Percentiles rank a stretch among this genome's conserved stretches.
Conservation (phyloP, 805 yeast genomes). For the Candida glaebosa region DNA sequence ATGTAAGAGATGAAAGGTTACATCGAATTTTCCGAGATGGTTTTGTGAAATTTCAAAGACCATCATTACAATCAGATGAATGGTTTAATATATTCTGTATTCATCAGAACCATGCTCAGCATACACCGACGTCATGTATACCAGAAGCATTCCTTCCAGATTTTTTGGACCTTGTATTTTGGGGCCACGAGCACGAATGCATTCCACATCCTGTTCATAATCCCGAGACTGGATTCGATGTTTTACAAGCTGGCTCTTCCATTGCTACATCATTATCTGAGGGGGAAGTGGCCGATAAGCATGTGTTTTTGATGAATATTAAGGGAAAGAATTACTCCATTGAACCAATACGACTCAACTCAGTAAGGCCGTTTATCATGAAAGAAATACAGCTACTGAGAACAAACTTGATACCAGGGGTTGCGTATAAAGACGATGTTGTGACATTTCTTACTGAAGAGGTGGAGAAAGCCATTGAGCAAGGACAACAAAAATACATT, state of each 20-base stretch:
- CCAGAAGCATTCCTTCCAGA: conserved; percentile 84
- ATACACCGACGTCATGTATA: conserved; percentile 73
- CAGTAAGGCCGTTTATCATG: conserved; percentile 83
- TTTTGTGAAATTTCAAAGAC: conserved; percentile 73
- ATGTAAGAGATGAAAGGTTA: conserved; percentile 84
- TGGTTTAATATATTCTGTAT: conserved; percentile 87
- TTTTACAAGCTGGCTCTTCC: conserved; percentile 90
- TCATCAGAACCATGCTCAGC: conserved; percentile 87
- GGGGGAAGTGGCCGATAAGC: conserved; percentile 75
- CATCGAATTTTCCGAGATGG: conserved; percentile 79
- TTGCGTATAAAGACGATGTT: conserved; percentile 58
- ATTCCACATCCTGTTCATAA: conserved; percentile 64
- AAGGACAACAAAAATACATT: conserved; percentile 52
- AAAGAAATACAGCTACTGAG: conserved; percentile 54
- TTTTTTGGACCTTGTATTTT: conserved; percentile 76
- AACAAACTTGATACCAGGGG: conserved; percentile 56
- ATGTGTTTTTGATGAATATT: conserved; percentile 68
- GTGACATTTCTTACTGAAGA: conserved; percentile 54
- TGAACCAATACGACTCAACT: conserved; percentile 59
- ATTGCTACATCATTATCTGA: conserved; percentile 87
- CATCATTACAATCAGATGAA: conserved; percentile 50
- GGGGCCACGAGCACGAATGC: conserved; percentile 99
- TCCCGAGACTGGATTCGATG: conserved; percentile 62
- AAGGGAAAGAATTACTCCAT: conserved; percentile 53
- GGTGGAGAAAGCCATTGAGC: conserved; percentile 63